A percentile compares a stretch with the other conserved stretches of the same genome.
Evolutionary conservation across 768 basidiomycete genomes (phyloP).

Genomic region (Pleurotus eryngii): DNA sequence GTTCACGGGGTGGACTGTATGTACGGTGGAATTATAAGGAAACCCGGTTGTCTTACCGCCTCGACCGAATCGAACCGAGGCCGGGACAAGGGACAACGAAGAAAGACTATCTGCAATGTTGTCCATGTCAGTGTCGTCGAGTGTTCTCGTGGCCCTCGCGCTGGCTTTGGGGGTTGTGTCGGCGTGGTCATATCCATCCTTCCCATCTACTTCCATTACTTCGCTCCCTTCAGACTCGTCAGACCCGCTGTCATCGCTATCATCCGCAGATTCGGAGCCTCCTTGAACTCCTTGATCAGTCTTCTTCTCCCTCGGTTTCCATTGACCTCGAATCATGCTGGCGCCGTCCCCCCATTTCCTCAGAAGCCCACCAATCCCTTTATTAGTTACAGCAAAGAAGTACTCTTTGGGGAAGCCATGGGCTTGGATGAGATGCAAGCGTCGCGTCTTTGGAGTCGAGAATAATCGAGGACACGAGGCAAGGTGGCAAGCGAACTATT

Average conservation of each 20-base stretch:
- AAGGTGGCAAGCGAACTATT: slow-evolving; percentile 77
- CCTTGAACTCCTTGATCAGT: slow-evolving; percentile 19
- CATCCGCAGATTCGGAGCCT: slow-evolving; percentile 15
- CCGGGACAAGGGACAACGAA: slow-evolving; percentile 58
- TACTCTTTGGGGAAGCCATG: slow-evolving; percentile 88
- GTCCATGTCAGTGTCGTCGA: slow-evolving; percentile 34
- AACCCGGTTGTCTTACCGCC: slow-evolving; percentile 61
- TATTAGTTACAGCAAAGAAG: slow-evolving; percentile 90
- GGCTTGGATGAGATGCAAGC: slow-evolving; percentile 77
- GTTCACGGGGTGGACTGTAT: neutral
- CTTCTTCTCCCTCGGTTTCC: slow-evolving; percentile 47
- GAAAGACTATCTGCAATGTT: slow-evolving; percentile 47
- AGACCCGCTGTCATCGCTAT: slow-evolving; percentile 23
- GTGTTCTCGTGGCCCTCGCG: slow-evolving; percentile 11
- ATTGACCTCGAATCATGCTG: slow-evolving; percentile 70
- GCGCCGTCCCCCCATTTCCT: slow-evolving; percentile 83
- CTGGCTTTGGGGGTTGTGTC: slow-evolving; percentile 14
- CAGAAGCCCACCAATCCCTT: slow-evolving; percentile 79
- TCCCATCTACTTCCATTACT: neutral
- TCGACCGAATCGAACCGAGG: slow-evolving; percentile 69
- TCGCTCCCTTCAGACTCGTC: slow-evolving; percentile 18
- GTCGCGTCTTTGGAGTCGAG: slow-evolving; percentile 66
- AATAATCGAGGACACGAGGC: slow-evolving; percentile 57
- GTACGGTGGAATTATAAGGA: slow-evolving; percentile 14
- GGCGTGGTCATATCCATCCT: slow-evolving; percentile 10